Conservation (phyloP, 768 basidiomycete genomes). For the Hygrocybe coccinea region DNA sequence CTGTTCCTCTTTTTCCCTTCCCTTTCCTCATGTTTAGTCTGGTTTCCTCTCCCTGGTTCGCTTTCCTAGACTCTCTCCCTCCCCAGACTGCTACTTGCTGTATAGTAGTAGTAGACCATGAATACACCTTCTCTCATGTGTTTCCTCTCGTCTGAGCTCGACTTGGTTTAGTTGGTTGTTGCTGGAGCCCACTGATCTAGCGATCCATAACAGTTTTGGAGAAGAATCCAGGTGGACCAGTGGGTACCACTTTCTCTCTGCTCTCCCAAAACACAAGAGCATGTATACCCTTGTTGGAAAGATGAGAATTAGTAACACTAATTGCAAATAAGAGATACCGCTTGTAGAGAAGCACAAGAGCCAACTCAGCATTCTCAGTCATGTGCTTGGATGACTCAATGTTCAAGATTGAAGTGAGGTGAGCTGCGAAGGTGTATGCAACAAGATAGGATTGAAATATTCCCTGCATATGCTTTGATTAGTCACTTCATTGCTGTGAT, state of each 20-base stretch:
- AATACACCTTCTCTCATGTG: too few relatives aligned
- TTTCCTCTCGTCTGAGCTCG: too few relatives aligned
- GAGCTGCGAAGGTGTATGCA: neutral
- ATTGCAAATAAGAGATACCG: neutral
- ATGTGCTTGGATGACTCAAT: neutral
- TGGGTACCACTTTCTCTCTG: neutral
- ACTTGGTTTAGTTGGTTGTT: too few relatives aligned
- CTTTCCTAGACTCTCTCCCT: too few relatives aligned
- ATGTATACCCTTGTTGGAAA: neutral
- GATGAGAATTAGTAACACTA: neutral
- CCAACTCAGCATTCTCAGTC: neutral
- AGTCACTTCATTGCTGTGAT: neutral
- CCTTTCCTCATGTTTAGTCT: too few relatives aligned
- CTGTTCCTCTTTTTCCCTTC: too few relatives aligned
- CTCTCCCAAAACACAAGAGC: neutral
- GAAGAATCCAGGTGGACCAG: neutral
- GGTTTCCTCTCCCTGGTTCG: too few relatives aligned
- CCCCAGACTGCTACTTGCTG: too few relatives aligned
- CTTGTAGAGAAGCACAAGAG: neutral
- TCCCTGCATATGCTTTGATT: neutral
- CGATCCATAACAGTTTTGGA: too few relatives aligned
- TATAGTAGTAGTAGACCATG: too few relatives aligned
- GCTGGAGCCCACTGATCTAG: too few relatives aligned
- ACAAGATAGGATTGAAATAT: neutral
- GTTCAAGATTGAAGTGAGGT: neutral